Percentiles rank a stretch among this genome's conserved stretches.
These are phyloP conservation scores for Colletotrichum tropicicola DNA, from an alignment of 2,329 filamentous ascomycete species.

Conservation along the genomic window DNA sequence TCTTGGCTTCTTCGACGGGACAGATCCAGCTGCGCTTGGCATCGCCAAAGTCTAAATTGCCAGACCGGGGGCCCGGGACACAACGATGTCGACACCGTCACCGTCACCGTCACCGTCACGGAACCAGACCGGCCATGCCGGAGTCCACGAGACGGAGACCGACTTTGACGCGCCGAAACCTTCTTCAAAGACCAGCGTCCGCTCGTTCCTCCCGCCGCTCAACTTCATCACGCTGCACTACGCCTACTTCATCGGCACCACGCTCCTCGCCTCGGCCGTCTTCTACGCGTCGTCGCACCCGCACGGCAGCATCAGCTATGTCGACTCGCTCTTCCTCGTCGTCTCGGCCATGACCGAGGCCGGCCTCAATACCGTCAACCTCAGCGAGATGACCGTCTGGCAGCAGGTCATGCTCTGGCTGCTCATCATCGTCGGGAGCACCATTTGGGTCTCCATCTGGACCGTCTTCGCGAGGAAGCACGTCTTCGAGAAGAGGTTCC, in stretches of 20 bases:
- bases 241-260: constrained; percentile 68
- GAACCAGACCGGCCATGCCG: neutral
- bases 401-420: constrained; percentile 74
- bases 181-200: neutral
- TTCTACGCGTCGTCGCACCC: constrained; percentile 68
- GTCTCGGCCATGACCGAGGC: constrained; percentile 74
- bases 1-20: neutral
- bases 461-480: constrained; percentile 68
- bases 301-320: constrained; percentile 61
- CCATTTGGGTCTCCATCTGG: constrained; percentile 72
- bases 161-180: neutral
- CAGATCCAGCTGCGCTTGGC: no score
- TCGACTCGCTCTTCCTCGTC: constrained; percentile 73
- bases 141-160: no score
- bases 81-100: neutral
- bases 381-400: constrained; percentile 71
- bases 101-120: neutral
- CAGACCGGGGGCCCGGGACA: neutral
- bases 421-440: constrained; percentile 72
- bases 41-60: neutral
- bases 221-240: constrained; percentile 75
- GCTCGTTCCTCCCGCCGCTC: constrained; percentile 46
- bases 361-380: constrained; percentile 73
- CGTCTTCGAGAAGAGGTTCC: constrained; percentile 70
- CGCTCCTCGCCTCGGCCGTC: constrained; percentile 64